Evolutionary conservation across 2,329 filamentous ascomycete genomes (phyloP), one percentile per base, ranked within the genome.

Genomic region (Trichocomaceae sp.): DNA sequence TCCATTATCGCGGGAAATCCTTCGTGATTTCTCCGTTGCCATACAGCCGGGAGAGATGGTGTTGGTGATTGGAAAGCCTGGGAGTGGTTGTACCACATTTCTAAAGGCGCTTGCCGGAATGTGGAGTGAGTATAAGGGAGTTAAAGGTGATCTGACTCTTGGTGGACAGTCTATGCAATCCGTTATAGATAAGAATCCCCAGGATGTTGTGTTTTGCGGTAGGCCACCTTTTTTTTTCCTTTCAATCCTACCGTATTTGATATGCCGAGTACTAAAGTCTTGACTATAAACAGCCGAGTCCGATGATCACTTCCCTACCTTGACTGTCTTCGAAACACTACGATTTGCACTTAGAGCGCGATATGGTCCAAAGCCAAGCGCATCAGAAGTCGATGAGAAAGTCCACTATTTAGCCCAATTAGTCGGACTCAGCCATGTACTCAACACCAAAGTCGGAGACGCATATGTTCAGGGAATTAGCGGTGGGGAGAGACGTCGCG

Each of bases 381-480:
- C 26, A 26, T 42, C 31, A 10, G 42, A 35, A 12, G 42, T 52
- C 8, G 50, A 52, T 15, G n/a, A 29, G 15, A 52, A 12, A 19
- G 47, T 49, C 33, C 23, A 6, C 5, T 39, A 39, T 39, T 6
- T 39, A 39, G 35, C 33, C 6, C 48, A 55, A 31, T 23, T 58
- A 8, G 45, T 49, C 17, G 22, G 50, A 23, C 39, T 60, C n/a
- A 31, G 29, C 35, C 54, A 57, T 49, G 46, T 51, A 0, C 74
- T 92, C 5, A 86, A 91, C 63, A 86, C 84, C 39, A 93, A 92
- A 73, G 88, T 95, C n/a, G 90, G 90, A 13, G 85, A 90, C 59
- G 80, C 82, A 0, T 88, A 90, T 58, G 79, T 91, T n/a, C 83
- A 87, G 50, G 89, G 88, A 68, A 79, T 92, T 1, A 88, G 83